Evolutionary conservation across 208 protist genomes (phyloP).

Genomic region (Endotrypanum monterogeii): DNA sequence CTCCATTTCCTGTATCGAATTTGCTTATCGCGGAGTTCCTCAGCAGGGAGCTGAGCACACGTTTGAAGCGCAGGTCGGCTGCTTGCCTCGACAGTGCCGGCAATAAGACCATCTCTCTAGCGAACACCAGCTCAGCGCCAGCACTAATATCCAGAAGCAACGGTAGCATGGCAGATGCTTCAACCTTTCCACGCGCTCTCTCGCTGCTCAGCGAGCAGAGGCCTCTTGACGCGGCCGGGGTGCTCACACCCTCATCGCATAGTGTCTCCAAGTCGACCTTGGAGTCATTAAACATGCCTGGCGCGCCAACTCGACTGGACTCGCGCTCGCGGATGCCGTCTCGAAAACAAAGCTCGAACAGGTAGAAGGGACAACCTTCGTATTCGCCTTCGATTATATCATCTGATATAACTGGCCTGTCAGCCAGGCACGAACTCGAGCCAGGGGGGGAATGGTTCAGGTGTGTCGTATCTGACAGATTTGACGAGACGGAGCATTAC

Average conservation of each 20-base stretch:
- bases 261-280: constrained; percentile 1
- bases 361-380: constrained; percentile 1
- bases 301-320: constrained; percentile 1
- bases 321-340: constrained; percentile 22
- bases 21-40: constrained; percentile 50
- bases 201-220: not conserved
- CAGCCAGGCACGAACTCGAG: constrained; percentile 14
- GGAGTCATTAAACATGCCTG: constrained; percentile 2
- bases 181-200: not conserved
- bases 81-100: not conserved
- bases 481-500: not conserved
- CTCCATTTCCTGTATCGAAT: constrained; percentile 27
- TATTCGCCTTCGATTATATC: constrained; percentile 8
- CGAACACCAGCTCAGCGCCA: not conserved
- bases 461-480: not conserved
- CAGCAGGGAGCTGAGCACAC: constrained; percentile 42
- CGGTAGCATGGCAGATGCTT: not conserved
- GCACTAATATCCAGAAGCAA: not conserved
- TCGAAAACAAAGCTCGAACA: constrained; percentile 2
- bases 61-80: constrained; percentile 21
- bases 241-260: constrained; percentile 8
- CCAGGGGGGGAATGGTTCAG: too few relatives aligned
- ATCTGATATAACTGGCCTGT: not conserved
- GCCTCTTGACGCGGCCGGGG: not conserved
- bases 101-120: not conserved